Evolutionary conservation across 2,329 filamentous ascomycete species (phyloP).

Genomic region (Aspergillus carbonarius): DNA sequence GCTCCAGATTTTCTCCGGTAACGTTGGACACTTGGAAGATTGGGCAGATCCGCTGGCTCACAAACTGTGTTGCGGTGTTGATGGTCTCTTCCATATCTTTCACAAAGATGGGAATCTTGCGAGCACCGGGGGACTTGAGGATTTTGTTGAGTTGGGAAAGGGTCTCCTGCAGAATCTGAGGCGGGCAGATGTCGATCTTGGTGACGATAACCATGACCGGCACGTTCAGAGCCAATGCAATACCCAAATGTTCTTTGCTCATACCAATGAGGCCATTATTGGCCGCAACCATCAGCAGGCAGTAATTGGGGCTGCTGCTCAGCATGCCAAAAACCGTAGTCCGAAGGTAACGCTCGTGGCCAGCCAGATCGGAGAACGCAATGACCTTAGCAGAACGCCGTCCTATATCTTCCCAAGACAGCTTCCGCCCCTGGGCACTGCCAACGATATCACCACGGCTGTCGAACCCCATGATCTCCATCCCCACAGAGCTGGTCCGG

Average conservation of each 20-base stretch:
- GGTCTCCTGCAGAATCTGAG: slow-evolving; percentile 91
- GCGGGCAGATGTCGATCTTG: slow-evolving; percentile 97
- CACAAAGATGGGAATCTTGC: slow-evolving; percentile 95
- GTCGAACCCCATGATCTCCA: slow-evolving; percentile 99
- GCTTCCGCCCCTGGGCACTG: slow-evolving; percentile 77
- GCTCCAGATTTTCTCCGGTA: slow-evolving; percentile 83
- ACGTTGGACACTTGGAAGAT: slow-evolving; percentile 99
- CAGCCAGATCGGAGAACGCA: slow-evolving; percentile 90
- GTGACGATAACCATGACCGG: slow-evolving; percentile 97
- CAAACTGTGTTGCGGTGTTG: slow-evolving; percentile 93
- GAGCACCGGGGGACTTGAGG: slow-evolving; percentile 85
- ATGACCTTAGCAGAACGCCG: slow-evolving; percentile 94
- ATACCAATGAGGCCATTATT: slow-evolving; percentile 97
- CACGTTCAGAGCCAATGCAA: slow-evolving; percentile 90
- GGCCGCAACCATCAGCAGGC: slow-evolving; percentile 94
- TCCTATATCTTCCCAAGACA: slow-evolving; percentile 98
- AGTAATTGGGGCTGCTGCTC: slow-evolving; percentile 95
- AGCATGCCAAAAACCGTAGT: slow-evolving; percentile 96
- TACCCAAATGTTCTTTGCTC: slow-evolving; percentile 97
- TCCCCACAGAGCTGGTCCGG: slow-evolving; percentile 90
- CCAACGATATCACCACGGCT: slow-evolving; percentile 78
- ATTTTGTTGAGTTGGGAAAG: slow-evolving; percentile 89
- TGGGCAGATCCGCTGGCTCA: slow-evolving; percentile 91
- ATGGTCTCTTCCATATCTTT: slow-evolving; percentile 88
- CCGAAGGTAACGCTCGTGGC: slow-evolving; percentile 90